A percentile compares a stretch with the other conserved stretches of the same genome.
Conservation (phyloP, 768 basidiomycete species). For the Calocybe indica region DNA sequence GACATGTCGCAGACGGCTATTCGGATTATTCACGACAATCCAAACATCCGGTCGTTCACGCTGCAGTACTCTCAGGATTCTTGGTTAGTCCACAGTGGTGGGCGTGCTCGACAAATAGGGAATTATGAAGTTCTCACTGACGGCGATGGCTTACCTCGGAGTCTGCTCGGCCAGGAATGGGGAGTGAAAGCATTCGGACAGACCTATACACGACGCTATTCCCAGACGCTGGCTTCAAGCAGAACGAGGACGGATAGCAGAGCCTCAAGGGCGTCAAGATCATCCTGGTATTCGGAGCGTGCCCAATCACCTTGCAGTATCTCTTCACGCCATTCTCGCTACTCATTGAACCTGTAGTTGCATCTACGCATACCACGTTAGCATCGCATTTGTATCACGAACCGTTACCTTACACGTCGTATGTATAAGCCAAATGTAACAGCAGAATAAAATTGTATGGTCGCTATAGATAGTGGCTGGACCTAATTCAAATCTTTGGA, state of each 20-base stretch:
- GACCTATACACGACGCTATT: constrained; percentile 9
- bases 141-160: constrained; percentile 7
- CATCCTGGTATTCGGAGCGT: constrained; percentile 10
- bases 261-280: constrained; percentile 3
- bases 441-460: no score
- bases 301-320: not conserved
- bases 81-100: constrained; percentile 27
- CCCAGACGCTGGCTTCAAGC: constrained; percentile 9
- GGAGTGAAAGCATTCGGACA: constrained; percentile 11
- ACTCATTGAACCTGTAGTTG: no score
- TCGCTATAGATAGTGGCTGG: no score
- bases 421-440: no score
- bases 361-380: no score
- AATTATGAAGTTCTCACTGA: constrained; percentile 18
- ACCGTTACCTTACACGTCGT: no score
- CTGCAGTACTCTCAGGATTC: constrained; percentile 26
- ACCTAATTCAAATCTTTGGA: no score
- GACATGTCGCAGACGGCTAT: constrained; percentile 23
- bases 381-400: no score
- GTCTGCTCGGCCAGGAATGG: constrained; percentile 12
- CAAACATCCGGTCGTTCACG: constrained; percentile 22
- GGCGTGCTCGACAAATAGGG: constrained; percentile 26
- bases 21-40: constrained; percentile 24
- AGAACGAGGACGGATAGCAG: constrained; percentile 6
- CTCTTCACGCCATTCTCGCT: no score